Conservation (phyloP, 805 yeast genomes). For the Saturnispora sekii region DNA sequence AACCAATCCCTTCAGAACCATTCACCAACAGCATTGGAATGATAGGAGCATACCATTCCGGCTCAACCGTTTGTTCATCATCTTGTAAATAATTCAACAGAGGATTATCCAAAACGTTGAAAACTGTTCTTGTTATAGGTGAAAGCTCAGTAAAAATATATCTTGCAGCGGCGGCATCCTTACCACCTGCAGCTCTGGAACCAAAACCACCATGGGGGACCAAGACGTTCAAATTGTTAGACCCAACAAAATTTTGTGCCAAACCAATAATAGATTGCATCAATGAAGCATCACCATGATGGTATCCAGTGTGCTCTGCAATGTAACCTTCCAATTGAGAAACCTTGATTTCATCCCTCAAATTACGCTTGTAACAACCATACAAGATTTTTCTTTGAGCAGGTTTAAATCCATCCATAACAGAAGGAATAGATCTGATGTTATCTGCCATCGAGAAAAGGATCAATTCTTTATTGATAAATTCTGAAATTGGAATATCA, state of each 20-base stretch:
- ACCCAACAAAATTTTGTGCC: slow-evolving; percentile 92
- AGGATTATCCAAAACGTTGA: slow-evolving; percentile 73
- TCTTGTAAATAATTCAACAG: slow-evolving; percentile 74
- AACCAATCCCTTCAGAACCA: slow-evolving; percentile 97
- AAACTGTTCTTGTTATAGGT: slow-evolving; percentile 64
- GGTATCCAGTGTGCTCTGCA: slow-evolving; percentile 83
- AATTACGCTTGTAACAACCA: slow-evolving; percentile 77
- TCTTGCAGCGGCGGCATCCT: slow-evolving; percentile 97
- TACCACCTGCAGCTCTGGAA: slow-evolving; percentile 94
- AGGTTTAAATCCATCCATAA: slow-evolving; percentile 92
- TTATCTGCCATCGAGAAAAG: slow-evolving; percentile 95
- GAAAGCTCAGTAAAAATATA: slow-evolving; percentile 84
- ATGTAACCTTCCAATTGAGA: slow-evolving; percentile 87
- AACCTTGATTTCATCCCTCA: slow-evolving; percentile 73
- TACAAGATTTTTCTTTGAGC: slow-evolving; percentile 91
- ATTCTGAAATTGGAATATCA: slow-evolving; percentile 83
- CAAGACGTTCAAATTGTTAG: slow-evolving; percentile 77
- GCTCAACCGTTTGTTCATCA: slow-evolving; percentile 90
- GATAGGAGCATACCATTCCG: slow-evolving; percentile 92
- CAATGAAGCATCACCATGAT: slow-evolving; percentile 88
- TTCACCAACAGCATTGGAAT: slow-evolving; percentile 91
- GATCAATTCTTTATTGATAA: slow-evolving; percentile 90
- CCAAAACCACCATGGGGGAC: slow-evolving; percentile 95
- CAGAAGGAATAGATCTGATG: slow-evolving; percentile 88
- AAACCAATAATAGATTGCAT: slow-evolving; percentile 85